Percentiles rank a stretch among this genome's conserved stretches.
Evolutionary conservation across 352 stramenopile genomes (phyloP).

Genomic region (Chrysophaeum taylorii): DNA sequence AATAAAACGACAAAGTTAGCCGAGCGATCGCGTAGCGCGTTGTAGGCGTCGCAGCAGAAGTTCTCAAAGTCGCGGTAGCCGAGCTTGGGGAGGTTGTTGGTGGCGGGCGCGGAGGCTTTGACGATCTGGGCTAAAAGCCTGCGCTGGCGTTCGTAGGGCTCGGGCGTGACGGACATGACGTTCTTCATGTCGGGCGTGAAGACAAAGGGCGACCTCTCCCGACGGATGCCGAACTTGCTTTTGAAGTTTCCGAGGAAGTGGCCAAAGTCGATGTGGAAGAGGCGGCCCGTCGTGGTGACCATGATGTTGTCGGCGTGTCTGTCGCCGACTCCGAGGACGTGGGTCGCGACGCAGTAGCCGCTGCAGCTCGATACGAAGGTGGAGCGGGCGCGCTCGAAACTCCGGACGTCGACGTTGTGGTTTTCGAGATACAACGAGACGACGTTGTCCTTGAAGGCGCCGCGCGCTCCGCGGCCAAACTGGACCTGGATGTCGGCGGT

Average conservation of each 20-base stretch:
- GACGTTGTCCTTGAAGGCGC: conserved; percentile 22
- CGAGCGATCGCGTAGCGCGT: conserved; percentile 22
- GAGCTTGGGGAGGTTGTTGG: not conserved
- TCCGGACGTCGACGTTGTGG: conserved; percentile 18
- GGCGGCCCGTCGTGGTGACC: conserved; percentile 57
- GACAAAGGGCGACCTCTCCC: conserved; percentile 27
- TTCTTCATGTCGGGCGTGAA: conserved; percentile 31
- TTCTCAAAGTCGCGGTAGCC: conserved; percentile 23
- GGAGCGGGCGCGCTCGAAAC: conserved; percentile 44
- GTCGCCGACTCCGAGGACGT: conserved; percentile 50
- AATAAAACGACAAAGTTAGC: conserved; percentile 26
- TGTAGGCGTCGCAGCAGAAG: conserved; percentile 31
- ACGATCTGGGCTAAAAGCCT: not conserved
- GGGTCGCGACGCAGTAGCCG: conserved; percentile 44
- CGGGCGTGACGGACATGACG: conserved; percentile 24
- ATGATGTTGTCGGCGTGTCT: conserved; percentile 55
- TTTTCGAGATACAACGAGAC: conserved; percentile 21
- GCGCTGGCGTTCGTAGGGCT: not conserved
- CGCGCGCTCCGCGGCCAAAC: conserved; percentile 21
- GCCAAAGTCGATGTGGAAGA: conserved; percentile 53
- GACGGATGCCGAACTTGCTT: conserved; percentile 27
- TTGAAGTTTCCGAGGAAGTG: conserved; percentile 34
- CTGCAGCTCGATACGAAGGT: conserved; percentile 30
- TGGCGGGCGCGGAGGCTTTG: not conserved
- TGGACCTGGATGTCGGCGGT: conserved; percentile 50